Evolutionary conservation across 768 basidiomycete species (phyloP), one percentile per base, ranked within the genome.

Genomic region (Guyanaporus albipodus): DNA sequence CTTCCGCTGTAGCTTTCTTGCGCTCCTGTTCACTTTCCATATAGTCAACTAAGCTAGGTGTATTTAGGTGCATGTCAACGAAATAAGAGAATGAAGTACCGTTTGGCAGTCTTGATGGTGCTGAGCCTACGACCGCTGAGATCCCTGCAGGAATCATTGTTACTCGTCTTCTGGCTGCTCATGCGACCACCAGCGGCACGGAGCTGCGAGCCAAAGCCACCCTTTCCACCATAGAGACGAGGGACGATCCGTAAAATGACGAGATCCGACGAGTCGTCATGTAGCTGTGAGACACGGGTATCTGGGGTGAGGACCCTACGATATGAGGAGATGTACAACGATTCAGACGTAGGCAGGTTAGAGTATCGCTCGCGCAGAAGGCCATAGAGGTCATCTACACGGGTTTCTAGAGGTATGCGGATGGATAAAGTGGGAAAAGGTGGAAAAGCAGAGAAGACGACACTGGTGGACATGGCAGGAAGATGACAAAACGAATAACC

Each of bases 121-220:
- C 89, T 91, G 22, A 99, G 72, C 52, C 93, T 74, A 40, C 95
- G 72, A 2, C 95, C 95, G 48, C 78, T 92, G 29, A 99, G 75
- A 62, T 98, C 96, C 38, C 96, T 73, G 64, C 93, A 96, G 8
- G 89, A 90, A 63, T 98, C 94, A 52, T 93, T 93, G 66, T 93
- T 94, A 67, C 76, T 93, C 19, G 91, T 92, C 74, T 92, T 92
- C 72, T 93, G 91, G 56, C 85, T 88, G 61, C 87, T 91, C 96
- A 99, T 99, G 26, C 95, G 80, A 11, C 96, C 95, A 54, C 96
- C 96, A 12, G 95, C 95, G 0, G 96, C 95, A 65, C 96, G 80
- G 54, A 99, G 75, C 72, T 97, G 93, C 15, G 87, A 90, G 4
- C 96, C 96, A 60, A 99, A 98, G 27, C 95, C 96, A 64, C 96